Evolutionary conservation across 352 stramenopile species (phyloP).

Genomic region (Phytophthora vignae): DNA sequence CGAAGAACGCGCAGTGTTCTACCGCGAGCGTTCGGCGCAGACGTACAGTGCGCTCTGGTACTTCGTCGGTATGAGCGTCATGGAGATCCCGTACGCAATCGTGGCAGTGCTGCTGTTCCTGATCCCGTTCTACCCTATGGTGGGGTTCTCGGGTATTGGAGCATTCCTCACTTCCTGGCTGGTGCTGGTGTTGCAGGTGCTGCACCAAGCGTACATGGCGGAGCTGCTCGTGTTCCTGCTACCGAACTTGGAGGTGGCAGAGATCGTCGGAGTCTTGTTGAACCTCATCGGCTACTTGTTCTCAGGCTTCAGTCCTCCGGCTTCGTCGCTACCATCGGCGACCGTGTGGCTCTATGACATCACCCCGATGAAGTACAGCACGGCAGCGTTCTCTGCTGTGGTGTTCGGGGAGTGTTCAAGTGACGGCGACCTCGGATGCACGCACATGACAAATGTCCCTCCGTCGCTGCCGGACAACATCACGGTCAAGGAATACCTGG

Average conservation of each 20-base stretch:
- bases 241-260: constrained; percentile 34
- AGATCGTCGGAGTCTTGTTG: constrained; percentile 35
- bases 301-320: constrained; percentile 47
- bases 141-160: constrained; percentile 17
- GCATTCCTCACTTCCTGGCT: constrained; percentile 41
- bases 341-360: constrained; percentile 30
- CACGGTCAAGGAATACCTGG: constrained; percentile 25
- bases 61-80: constrained; percentile 10
- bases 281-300: constrained; percentile 44
- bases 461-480: constrained; percentile 12
- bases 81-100: constrained; percentile 26
- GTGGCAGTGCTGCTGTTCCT: constrained; percentile 15
- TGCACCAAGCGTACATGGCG: constrained; percentile 40
- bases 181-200: constrained; percentile 25
- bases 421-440: constrained; percentile 21
- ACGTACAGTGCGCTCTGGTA: constrained; percentile 32
- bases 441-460: constrained; percentile 14
- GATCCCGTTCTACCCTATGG: constrained; percentile 32
- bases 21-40: constrained; percentile 17
- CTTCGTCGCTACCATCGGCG: constrained; percentile 25
- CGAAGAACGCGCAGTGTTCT: constrained; percentile 16
- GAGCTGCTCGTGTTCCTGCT: constrained; percentile 40
- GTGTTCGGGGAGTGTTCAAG: constrained; percentile 42
- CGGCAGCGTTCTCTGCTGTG: constrained; percentile 29
- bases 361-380: constrained; percentile 37